Conservation (phyloP, 2,329 filamentous ascomycete genomes). For the Trichoderma breve region DNA sequence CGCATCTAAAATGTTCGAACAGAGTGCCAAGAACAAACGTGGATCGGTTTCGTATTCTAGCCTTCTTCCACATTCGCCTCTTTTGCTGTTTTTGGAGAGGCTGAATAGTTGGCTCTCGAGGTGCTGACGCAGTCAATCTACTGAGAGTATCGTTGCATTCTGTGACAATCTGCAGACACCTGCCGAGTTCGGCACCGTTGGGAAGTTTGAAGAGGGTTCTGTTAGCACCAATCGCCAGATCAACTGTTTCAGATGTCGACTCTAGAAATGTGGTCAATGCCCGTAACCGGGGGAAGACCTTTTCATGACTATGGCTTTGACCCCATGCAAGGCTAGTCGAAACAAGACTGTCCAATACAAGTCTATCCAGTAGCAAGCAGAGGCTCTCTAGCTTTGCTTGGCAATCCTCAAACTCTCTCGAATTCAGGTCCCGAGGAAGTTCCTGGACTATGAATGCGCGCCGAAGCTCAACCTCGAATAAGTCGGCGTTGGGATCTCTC, state of each 20-base stretch:
- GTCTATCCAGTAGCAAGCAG: not conserved
- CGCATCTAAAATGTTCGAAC: slow-evolving; percentile 2
- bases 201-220: not conserved
- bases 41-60: not conserved
- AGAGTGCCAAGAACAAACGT: not conserved
- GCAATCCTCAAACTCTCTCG: not conserved
- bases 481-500: not conserved
- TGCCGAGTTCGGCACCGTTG: not conserved
- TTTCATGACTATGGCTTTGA: not conserved
- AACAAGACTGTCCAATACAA: not conserved
- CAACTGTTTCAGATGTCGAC: not conserved
- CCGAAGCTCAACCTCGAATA: not conserved
- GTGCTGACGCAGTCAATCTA: not conserved
- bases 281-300: not conserved
- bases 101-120: not conserved
- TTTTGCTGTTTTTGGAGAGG: not conserved
- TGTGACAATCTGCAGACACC: not conserved
- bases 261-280: not conserved
- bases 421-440: not conserved
- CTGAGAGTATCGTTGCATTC: not conserved
- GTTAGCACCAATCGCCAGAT: not conserved
- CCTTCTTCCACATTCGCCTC: slow-evolving; percentile 15
- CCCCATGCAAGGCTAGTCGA: not conserved
- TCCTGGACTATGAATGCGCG: not conserved
- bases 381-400: not conserved